Conservation (phyloP, 2,329 filamentous ascomycete genomes). For the Penicillium sp. region DNA sequence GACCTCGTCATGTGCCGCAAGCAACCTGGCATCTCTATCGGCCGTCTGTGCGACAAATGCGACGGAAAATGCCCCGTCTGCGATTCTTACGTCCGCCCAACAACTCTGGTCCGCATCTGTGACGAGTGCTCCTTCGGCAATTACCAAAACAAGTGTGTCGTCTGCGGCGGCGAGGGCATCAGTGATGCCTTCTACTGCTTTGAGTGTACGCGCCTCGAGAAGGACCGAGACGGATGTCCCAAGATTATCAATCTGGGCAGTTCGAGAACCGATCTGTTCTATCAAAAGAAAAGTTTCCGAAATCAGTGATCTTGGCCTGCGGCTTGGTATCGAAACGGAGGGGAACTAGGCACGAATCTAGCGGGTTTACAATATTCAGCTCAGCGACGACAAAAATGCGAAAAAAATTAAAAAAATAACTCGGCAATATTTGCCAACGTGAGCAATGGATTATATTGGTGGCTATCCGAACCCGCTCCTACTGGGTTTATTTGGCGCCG, state of each 20-base stretch:
- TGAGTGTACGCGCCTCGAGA: slow-evolving; percentile 94
- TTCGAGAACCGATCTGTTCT: slow-evolving; percentile 86
- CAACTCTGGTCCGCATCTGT: slow-evolving; percentile 95
- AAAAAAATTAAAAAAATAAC: background rate
- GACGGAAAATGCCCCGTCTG: slow-evolving; percentile 99
- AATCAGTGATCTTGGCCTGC: slow-evolving; percentile 37
- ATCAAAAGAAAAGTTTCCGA: slow-evolving; percentile 64
- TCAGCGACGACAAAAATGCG: background rate
- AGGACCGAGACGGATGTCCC: slow-evolving; percentile 94
- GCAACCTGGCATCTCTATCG: slow-evolving; percentile 94
- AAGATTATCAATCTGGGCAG: slow-evolving; percentile 99
- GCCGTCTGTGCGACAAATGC: slow-evolving; percentile 98
- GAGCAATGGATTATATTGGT: background rate
- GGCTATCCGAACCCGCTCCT: slow-evolving; percentile 2
- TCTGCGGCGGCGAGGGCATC: slow-evolving; percentile 97
- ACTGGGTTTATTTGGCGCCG: background rate
- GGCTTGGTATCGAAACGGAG: slow-evolving; percentile 11
- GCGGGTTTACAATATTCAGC: slow-evolving; percentile 5
- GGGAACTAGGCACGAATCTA: slow-evolving; percentile 6
- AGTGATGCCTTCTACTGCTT: slow-evolving; percentile 99
- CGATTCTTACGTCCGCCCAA: slow-evolving; percentile 97
- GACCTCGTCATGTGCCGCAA: slow-evolving; percentile 99
- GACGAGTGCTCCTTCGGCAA: slow-evolving; percentile 99
- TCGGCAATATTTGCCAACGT: background rate
- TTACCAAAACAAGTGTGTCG: slow-evolving; percentile 99